Evolutionary conservation across 2,329 filamentous ascomycete genomes (phyloP).

Genomic region (Xylariomycetidae sp.): DNA sequence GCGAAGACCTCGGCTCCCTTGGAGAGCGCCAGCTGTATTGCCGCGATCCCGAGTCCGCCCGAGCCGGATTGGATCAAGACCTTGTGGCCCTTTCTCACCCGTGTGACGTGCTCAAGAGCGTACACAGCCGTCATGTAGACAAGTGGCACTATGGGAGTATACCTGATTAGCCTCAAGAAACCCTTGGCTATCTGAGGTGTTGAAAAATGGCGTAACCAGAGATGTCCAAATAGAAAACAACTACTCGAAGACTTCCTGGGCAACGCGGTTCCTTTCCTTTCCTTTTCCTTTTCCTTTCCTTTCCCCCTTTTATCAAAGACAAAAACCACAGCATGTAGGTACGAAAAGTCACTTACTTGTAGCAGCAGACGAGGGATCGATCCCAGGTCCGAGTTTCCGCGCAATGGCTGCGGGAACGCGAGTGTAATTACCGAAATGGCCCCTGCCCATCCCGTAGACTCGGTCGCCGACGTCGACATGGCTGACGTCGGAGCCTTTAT

Average conservation of each 20-base stretch:
- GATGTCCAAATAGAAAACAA: too few species aligned
- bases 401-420: conserved; percentile 17
- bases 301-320: too few species aligned
- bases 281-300: too few species aligned
- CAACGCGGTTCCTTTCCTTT: too few species aligned
- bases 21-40: conserved; percentile 12
- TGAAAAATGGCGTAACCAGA: too few species aligned
- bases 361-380: conserved; percentile 13
- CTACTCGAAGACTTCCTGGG: too few species aligned
- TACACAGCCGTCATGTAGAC: conserved; percentile 23
- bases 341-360: too few species aligned
- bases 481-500: conserved; percentile 10
- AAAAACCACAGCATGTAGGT: too few species aligned
- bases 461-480: conserved; percentile 17
- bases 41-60: conserved; percentile 16
- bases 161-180: too few species aligned
- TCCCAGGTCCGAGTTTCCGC: conserved; percentile 12
- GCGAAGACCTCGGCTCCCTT: conserved; percentile 16
- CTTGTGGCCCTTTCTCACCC: conserved; percentile 13
- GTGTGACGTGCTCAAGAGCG: conserved; percentile 19
- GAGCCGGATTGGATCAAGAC: conserved; percentile 22
- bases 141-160: too few species aligned
- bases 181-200: too few species aligned
- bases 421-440: conserved; percentile 20
- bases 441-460: conserved; percentile 19